phyloP scores from a whole-genome alignment of 2,329 filamentous ascomycete species.

The Talaromyces amestolkiae region DNA sequence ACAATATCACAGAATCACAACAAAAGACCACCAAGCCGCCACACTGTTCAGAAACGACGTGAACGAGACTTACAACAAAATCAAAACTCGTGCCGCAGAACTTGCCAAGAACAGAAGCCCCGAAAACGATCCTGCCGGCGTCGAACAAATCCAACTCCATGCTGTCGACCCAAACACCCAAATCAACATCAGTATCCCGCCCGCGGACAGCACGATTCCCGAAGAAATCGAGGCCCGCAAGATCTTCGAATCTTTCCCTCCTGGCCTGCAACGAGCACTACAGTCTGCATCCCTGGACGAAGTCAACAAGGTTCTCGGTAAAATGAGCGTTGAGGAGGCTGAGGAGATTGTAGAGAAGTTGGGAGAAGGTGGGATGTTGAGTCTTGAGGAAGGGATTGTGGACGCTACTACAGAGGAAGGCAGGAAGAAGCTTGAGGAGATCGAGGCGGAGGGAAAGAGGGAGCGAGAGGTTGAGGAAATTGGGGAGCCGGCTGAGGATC shows the following conservation, averaged over 20 bases:
- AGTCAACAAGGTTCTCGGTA: conserved; percentile 81
- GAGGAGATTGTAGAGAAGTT: conserved; percentile 80
- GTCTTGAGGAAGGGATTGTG: conserved; percentile 87
- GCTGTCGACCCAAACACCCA: conserved; percentile 90
- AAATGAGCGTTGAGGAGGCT: conserved; percentile 84
- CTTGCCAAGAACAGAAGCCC: conserved; percentile 61
- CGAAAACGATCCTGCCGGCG: conserved; percentile 57
- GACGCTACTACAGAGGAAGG: conserved; percentile 91
- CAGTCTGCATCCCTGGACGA: conserved; percentile 86
- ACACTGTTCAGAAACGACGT: conserved; percentile 93
- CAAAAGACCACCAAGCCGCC: conserved; percentile 81
- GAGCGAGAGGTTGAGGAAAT: conserved; percentile 55
- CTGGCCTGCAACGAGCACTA: conserved; percentile 76
- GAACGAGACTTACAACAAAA: conserved; percentile 78
- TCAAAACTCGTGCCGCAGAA: conserved; percentile 72
- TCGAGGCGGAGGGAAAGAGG: conserved; percentile 58
- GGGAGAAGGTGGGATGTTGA: conserved; percentile 82
- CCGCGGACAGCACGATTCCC: conserved; percentile 64
- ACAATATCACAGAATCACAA: conserved; percentile 62
- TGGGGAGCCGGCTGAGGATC: conserved; percentile 48
- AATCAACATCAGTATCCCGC: conserved; percentile 82
- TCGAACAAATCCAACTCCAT: conserved; percentile 96
- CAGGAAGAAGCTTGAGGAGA: conserved; percentile 70
- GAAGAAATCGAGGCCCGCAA: conserved; percentile 61
- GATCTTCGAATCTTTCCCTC: conserved; percentile 80